Conservation (phyloP, 2,329 filamentous ascomycete species). For the Xylariaceae sp. region DNA sequence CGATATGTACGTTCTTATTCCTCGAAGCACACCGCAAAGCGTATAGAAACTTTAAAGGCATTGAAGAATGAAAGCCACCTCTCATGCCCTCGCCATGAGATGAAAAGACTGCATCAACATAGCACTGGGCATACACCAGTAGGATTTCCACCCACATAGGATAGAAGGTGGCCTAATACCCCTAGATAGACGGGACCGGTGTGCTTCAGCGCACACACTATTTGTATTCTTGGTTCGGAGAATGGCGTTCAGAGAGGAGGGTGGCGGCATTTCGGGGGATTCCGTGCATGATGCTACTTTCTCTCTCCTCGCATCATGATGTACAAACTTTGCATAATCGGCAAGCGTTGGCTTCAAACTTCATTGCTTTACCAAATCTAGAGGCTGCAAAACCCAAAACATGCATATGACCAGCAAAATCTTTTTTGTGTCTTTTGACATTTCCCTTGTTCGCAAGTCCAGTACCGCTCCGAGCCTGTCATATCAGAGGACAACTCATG, state of each 20-base stretch:
- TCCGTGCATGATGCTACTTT: conserved; percentile 2
- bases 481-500: neutral
- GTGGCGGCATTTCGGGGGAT: too few species aligned
- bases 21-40: conserved; percentile 79
- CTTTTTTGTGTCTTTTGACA: too few species aligned
- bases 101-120: neutral
- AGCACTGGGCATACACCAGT: neutral
- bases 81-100: neutral
- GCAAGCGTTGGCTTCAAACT: conserved; percentile 3
- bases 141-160: neutral
- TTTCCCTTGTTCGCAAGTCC: too few species aligned
- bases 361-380: conserved; percentile 2
- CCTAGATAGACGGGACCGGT: too few species aligned
- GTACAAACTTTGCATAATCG: conserved; percentile 3
- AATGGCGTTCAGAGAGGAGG: conserved; percentile 12
- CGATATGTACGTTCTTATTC: conserved; percentile 81
- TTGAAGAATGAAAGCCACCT: conserved; percentile 27
- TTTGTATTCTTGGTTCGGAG: conserved; percentile 4
- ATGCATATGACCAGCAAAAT: too few species aligned
- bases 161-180: too few species aligned
- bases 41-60: conserved; percentile 53
- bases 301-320: neutral
- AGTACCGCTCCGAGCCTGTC: too few species aligned
- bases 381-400: too few species aligned
- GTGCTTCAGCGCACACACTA: too few species aligned